Conservation (phyloP, 2,329 filamentous ascomycete species). For the Ascochyta lentis region DNA sequence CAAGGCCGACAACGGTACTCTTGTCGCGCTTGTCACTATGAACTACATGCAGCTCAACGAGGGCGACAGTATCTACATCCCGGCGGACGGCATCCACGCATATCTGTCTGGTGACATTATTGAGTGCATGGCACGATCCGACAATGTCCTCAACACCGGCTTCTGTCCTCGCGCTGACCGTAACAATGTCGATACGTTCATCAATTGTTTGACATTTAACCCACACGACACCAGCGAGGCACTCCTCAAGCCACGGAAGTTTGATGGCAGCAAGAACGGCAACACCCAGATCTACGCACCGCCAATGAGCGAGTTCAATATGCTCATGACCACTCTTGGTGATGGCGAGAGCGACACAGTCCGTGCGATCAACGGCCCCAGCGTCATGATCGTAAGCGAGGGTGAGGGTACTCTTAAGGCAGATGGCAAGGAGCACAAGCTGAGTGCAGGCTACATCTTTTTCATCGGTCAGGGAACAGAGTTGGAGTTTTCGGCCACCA, state of each 20-base stretch:
- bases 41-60: slow-evolving; percentile 72
- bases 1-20: slow-evolving; percentile 67
- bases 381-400: slow-evolving; percentile 67
- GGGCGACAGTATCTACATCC: slow-evolving; percentile 73
- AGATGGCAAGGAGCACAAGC: slow-evolving; percentile 58
- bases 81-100: slow-evolving; percentile 76
- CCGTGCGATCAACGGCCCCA: slow-evolving; percentile 63
- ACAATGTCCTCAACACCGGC: slow-evolving; percentile 77
- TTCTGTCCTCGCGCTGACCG: slow-evolving; percentile 73
- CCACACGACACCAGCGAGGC: slow-evolving; percentile 66
- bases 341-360: slow-evolving; percentile 66
- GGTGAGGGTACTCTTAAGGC: slow-evolving; percentile 65
- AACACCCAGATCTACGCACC: slow-evolving; percentile 70
- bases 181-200: slow-evolving; percentile 70
- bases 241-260: slow-evolving; percentile 58
- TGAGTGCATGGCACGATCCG: slow-evolving; percentile 78
- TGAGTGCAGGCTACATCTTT: slow-evolving; percentile 69
- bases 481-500: slow-evolving; percentile 54
- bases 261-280: slow-evolving; percentile 61
- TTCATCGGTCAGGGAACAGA: slow-evolving; percentile 68
- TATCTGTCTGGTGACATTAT: slow-evolving; percentile 77
- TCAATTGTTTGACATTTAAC: slow-evolving; percentile 67
- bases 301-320: slow-evolving; percentile 74
- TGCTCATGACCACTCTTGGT: slow-evolving; percentile 66
- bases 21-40: slow-evolving; percentile 76